phyloP scores from a whole-genome alignment of 2,329 filamentous ascomycete species.

The Ceratocystis cubensis region DNA sequence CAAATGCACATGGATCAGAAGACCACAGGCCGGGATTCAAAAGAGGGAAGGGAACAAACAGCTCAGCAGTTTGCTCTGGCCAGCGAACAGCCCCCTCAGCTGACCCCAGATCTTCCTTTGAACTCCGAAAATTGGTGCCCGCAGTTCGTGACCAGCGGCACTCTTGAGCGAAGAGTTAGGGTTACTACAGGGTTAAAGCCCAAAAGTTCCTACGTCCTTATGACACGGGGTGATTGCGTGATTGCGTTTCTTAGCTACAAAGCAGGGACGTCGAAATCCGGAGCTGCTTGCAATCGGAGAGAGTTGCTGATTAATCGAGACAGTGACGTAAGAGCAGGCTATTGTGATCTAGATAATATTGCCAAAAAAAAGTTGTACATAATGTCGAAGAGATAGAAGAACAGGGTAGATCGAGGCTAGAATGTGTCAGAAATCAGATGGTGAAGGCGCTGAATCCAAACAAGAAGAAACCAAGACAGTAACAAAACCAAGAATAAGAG shows the following conservation, averaged over 20 bases:
- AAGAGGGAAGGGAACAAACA: not conserved
- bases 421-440: not conserved
- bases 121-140: too few species aligned
- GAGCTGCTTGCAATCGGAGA: not conserved
- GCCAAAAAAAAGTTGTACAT: too few species aligned
- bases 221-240: not conserved
- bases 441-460: conserved; percentile 2
- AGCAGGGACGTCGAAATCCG: not conserved
- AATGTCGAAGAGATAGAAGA: too few species aligned
- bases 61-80: not conserved
- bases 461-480: not conserved
- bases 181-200: not conserved
- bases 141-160: too few species aligned
- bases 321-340: not conserved
- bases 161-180: too few species aligned
- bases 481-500: not conserved
- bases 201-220: conserved; percentile 3
- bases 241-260: not conserved
- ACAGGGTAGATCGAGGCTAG: not conserved
- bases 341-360: too few species aligned
- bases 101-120: not conserved
- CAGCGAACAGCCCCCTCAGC: not conserved
- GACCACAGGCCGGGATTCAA: too few species aligned
- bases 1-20: not conserved
- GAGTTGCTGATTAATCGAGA: not conserved